A percentile compares a stretch with the other conserved stretches of the same genome.
phyloP scores from a whole-genome alignment of 2,329 filamentous ascomycete genomes.

The Talaromyces marneffei region DNA sequence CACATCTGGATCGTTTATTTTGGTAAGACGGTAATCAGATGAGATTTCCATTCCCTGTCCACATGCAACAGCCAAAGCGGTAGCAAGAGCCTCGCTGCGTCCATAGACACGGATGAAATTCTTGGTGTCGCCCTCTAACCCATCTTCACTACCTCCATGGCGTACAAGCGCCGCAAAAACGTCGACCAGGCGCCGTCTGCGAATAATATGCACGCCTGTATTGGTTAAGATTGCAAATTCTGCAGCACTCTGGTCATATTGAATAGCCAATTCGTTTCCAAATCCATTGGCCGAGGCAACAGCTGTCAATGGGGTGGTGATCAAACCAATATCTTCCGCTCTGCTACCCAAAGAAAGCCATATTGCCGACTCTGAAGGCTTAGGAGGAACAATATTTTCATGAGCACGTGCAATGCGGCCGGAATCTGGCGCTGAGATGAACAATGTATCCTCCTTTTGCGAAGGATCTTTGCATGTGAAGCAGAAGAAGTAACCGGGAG shows the following conservation, averaged over 20 bases:
- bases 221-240: slow-evolving; percentile 92
- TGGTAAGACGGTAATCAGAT: slow-evolving; percentile 61
- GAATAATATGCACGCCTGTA: slow-evolving; percentile 79
- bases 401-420: slow-evolving; percentile 64
- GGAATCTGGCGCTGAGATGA: slow-evolving; percentile 81
- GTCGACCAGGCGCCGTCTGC: slow-evolving; percentile 78
- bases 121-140: slow-evolving; percentile 72
- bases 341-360: slow-evolving; percentile 70
- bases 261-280: slow-evolving; percentile 92
- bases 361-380: slow-evolving; percentile 72
- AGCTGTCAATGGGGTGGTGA: slow-evolving; percentile 67
- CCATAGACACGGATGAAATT: slow-evolving; percentile 83
- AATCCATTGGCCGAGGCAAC: slow-evolving; percentile 67
- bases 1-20: slow-evolving; percentile 73
- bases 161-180: slow-evolving; percentile 81
- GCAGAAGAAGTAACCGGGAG: slow-evolving; percentile 87
- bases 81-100: slow-evolving; percentile 79
- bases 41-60: slow-evolving; percentile 83
- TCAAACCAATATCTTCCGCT: slow-evolving; percentile 71
- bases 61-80: slow-evolving; percentile 88
- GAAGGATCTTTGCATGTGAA: slow-evolving; percentile 62
- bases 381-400: slow-evolving; percentile 49
- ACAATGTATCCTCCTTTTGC: slow-evolving; percentile 62
- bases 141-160: slow-evolving; percentile 63
- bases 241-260: slow-evolving; percentile 75